Evolutionary conservation across 352 stramenopile genomes (phyloP).

Genomic region (Phytophthora pistaciae): DNA sequence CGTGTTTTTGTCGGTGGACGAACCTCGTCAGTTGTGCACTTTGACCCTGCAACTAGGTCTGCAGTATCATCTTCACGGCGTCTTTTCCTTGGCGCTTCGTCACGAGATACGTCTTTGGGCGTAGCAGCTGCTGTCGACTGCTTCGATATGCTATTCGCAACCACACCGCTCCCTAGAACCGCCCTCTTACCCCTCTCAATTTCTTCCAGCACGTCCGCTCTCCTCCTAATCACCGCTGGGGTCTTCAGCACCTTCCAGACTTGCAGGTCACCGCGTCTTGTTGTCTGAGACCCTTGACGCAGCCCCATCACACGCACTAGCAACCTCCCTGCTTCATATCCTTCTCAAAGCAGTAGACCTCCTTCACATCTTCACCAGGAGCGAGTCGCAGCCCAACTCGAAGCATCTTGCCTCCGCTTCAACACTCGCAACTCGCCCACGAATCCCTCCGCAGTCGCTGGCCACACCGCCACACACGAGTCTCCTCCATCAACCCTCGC

Average conservation of each 20-base stretch:
- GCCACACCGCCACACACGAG: conserved; percentile 23
- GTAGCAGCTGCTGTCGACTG: background rate
- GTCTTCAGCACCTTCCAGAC: conserved; percentile 24
- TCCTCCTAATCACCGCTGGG: conserved; percentile 1
- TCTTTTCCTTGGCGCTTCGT: conserved; percentile 17
- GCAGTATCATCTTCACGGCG: background rate
- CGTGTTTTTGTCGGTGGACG: conserved; percentile 20
- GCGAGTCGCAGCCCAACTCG: conserved; percentile 36
- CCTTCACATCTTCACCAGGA: conserved; percentile 24
- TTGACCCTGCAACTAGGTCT: background rate
- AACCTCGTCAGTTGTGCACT: conserved; percentile 6
- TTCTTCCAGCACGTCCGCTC: background rate
- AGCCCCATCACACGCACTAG: conserved; percentile 37
- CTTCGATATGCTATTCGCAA: background rate
- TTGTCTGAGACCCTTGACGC: conserved; percentile 3
- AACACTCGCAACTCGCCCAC: conserved; percentile 38
- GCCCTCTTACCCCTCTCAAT: background rate
- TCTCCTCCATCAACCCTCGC: background rate
- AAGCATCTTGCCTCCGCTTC: conserved; percentile 32
- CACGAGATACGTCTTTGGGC: background rate
- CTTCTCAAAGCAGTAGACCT: conserved; percentile 52
- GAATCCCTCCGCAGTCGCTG: conserved; percentile 2
- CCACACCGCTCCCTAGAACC: background rate
- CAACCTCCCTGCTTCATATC: conserved; percentile 30
- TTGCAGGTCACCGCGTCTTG: background rate